A percentile compares a stretch with the other conserved stretches of the same genome.
These are phyloP conservation scores for Exutisphaerella laricina DNA, from an alignment of 2,329 filamentous ascomycete species.

Conservation along the genomic window DNA sequence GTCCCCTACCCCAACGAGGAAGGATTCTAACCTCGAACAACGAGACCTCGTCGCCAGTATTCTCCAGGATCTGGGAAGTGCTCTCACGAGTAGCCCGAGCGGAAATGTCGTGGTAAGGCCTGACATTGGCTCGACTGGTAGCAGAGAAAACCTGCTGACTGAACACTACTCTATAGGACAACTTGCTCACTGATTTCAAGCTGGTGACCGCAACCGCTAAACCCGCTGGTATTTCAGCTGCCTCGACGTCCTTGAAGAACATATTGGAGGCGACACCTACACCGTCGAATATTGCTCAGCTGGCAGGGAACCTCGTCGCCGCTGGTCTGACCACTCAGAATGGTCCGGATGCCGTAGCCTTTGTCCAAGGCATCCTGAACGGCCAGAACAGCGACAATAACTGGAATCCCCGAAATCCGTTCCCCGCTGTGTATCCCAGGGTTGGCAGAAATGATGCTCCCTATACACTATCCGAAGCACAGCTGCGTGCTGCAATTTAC, in stretches of 20 bases:
- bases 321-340: conserved; percentile 30
- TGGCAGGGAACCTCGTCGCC: conserved; percentile 23
- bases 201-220: conserved; percentile 4
- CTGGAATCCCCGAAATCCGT: conserved; percentile 21
- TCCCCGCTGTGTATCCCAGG: conserved; percentile 34
- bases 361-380: conserved; percentile 19
- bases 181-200: conserved; percentile 7
- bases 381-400: conserved; percentile 26
- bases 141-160: conserved; percentile 2
- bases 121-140: too few relatives aligned
- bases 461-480: conserved; percentile 43
- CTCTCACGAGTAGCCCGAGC: neutral
- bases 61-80: neutral
- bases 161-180: conserved; percentile 1
- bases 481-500: conserved; percentile 47
- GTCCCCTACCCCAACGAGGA: neutral
- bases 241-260: neutral
- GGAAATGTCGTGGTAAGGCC: conserved; percentile 1
- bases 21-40: neutral
- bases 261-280: conserved; percentile 1
- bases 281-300: conserved; percentile 25
- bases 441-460: conserved; percentile 40
- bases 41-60: neutral
- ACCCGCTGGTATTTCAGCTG: neutral
- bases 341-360: conserved; percentile 15